Evolutionary conservation across 805 yeast species (phyloP).

Genomic region (Kurtzmaniella fragi): DNA sequence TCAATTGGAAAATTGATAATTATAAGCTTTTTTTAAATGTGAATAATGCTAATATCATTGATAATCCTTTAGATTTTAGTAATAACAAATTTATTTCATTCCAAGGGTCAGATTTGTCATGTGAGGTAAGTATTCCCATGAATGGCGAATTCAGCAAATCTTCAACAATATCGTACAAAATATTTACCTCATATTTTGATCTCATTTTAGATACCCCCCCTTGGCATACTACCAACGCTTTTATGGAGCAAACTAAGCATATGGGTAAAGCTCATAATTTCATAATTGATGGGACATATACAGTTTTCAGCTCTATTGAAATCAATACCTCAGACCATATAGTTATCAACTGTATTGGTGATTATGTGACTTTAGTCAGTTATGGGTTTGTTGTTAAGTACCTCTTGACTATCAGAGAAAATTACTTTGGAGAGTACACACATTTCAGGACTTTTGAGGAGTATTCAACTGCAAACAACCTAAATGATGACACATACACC

Average conservation of each 20-base stretch:
- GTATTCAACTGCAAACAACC: conserved; percentile 38
- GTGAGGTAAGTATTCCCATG: conserved; percentile 54
- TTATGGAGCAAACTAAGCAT: conserved; percentile 49
- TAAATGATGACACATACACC: conserved; percentile 6
- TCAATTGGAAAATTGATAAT: conserved; percentile 54
- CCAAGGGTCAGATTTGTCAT: conserved; percentile 52
- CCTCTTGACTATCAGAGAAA: conserved; percentile 71
- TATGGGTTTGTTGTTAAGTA: conserved; percentile 79
- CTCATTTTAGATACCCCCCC: conserved; percentile 74
- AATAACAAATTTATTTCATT: conserved; percentile 76
- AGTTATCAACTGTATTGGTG: conserved; percentile 59
- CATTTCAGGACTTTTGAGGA: conserved; percentile 86
- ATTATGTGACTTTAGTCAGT: conserved; percentile 60
- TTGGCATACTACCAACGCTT: conserved; percentile 84
- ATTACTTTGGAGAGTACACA: conserved; percentile 84
- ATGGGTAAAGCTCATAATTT: conserved; percentile 69
- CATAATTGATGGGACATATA: conserved; percentile 58
- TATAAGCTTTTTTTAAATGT: conserved; percentile 69
- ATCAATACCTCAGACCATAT: conserved; percentile 67
- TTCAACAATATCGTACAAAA: conserved; percentile 45
- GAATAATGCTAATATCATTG: conserved; percentile 83
- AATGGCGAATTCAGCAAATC: conserved; percentile 47
- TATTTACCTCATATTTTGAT: conserved; percentile 56
- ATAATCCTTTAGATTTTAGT: conserved; percentile 79
- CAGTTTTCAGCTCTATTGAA: conserved; percentile 53